phyloP scores from a whole-genome alignment of 441 rosid genomes.

The Erodium trifolium region DNA sequence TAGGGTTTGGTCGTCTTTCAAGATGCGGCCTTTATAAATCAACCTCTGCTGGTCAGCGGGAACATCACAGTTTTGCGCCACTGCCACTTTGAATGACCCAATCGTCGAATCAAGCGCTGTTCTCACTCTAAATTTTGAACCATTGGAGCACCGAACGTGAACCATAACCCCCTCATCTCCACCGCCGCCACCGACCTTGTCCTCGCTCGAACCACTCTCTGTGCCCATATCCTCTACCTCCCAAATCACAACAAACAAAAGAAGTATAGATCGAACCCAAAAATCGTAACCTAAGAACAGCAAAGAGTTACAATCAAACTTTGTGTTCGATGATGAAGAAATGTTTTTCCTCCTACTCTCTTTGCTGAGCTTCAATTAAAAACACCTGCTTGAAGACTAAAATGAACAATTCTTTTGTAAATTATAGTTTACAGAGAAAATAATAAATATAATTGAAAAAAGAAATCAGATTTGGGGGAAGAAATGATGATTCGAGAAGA shows the following conservation, averaged over 20 bases:
- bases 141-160: constrained; percentile 53
- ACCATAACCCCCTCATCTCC: constrained; percentile 31
- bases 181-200: constrained; percentile 12
- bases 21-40: constrained; percentile 7
- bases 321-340: neutral
- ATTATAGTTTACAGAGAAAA: neutral
- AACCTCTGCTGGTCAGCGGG: constrained; percentile 9
- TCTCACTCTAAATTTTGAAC: constrained; percentile 43
- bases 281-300: neutral
- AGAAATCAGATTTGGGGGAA: neutral
- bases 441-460: too few species aligned
- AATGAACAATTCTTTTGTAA: neutral
- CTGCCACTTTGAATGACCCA: constrained; percentile 42
- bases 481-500: neutral
- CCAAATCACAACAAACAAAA: too few species aligned
- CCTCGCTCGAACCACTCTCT: neutral
- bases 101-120: constrained; percentile 48
- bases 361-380: neutral
- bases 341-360: neutral
- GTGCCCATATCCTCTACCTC: neutral
- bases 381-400: neutral
- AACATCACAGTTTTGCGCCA: constrained; percentile 6
- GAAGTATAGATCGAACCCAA: neutral
- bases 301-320: neutral
- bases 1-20: constrained; percentile 8